Evolutionary conservation across 192 early-diverging fungal species (phyloP).

Genomic region (Geranomyces michiganensis): DNA sequence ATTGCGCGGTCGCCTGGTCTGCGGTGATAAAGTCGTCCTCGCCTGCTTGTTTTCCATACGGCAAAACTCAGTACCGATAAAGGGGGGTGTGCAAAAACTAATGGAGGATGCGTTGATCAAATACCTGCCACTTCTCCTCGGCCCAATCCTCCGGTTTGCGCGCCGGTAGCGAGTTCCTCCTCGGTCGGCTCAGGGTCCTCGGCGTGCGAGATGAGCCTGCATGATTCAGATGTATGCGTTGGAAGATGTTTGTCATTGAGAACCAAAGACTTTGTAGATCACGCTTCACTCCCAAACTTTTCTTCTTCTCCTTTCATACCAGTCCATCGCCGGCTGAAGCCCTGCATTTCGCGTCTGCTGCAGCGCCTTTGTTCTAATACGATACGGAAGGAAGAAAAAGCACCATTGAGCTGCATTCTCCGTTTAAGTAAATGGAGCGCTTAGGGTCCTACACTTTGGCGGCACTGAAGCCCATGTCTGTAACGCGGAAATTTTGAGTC

Average conservation of each 20-base stretch:
- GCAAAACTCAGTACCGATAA: too few species aligned
- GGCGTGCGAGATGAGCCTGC: constrained; percentile 69
- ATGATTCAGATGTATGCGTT: neutral
- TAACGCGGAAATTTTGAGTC: constrained; percentile 38
- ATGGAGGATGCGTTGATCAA: too few species aligned
- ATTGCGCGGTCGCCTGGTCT: constrained; percentile 77
- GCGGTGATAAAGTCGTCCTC: constrained; percentile 66
- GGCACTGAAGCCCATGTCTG: constrained; percentile 73
- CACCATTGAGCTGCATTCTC: neutral
- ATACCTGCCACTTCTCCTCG: constrained; percentile 9
- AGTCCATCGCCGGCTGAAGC: constrained; percentile 81
- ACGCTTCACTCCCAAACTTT: too few species aligned
- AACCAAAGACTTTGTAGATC: too few species aligned
- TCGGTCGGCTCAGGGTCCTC: constrained; percentile 66
- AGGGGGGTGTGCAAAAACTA: too few species aligned
- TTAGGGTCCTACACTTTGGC: constrained; percentile 55
- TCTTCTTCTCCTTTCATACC: too few species aligned
- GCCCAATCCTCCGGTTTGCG: constrained; percentile 20
- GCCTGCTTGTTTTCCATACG: too few species aligned
- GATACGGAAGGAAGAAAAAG: too few species aligned
- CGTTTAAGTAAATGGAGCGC: neutral
- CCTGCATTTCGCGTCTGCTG: constrained; percentile 74
- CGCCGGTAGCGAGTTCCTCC: constrained; percentile 44
- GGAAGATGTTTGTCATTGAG: too few species aligned
- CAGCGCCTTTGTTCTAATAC: constrained; percentile 59